Percentiles rank a stretch among this genome's conserved stretches.
Evolutionary conservation across 805 yeast species (phyloP).

Genomic region (Tetrapisispora pingtungensis): DNA sequence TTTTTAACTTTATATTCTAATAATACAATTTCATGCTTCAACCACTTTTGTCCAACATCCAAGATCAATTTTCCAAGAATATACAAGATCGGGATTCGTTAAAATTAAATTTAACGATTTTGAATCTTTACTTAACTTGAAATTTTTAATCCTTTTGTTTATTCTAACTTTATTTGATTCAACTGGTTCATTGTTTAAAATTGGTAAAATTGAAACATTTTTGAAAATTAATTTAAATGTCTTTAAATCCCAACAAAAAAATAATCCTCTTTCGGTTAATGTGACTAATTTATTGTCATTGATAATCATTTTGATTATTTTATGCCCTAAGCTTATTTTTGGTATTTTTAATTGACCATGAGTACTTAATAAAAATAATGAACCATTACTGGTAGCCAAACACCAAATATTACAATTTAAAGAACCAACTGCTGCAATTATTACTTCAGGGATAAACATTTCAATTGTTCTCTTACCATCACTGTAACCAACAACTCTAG

Average conservation of each 20-base stretch:
- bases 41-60: slow-evolving; percentile 21
- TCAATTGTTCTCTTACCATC: slow-evolving; percentile 32
- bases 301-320: slow-evolving; percentile 36
- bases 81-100: slow-evolving; percentile 10
- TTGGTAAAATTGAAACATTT: slow-evolving; percentile 23
- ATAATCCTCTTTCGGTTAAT: slow-evolving; percentile 49
- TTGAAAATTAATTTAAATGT: slow-evolving; percentile 12
- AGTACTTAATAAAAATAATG: slow-evolving; percentile 26
- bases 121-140: slow-evolving; percentile 5
- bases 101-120: slow-evolving; percentile 8
- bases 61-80: slow-evolving; percentile 16
- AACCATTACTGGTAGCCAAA: slow-evolving; percentile 35
- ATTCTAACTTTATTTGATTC: slow-evolving; percentile 22
- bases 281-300: slow-evolving; percentile 38
- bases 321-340: slow-evolving; percentile 37
- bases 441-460: slow-evolving; percentile 32
- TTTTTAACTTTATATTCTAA: background rate
- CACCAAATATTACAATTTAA: slow-evolving; percentile 38
- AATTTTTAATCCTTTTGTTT: slow-evolving; percentile 15
- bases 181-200: slow-evolving; percentile 17
- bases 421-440: slow-evolving; percentile 36
- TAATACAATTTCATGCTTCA: background rate
- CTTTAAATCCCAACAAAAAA: slow-evolving; percentile 31
- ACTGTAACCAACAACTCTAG: slow-evolving; percentile 31
- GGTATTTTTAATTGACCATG: slow-evolving; percentile 30